phyloP scores from a whole-genome alignment of 192 early-diverging fungal species.

The Backusella sp. region DNA sequence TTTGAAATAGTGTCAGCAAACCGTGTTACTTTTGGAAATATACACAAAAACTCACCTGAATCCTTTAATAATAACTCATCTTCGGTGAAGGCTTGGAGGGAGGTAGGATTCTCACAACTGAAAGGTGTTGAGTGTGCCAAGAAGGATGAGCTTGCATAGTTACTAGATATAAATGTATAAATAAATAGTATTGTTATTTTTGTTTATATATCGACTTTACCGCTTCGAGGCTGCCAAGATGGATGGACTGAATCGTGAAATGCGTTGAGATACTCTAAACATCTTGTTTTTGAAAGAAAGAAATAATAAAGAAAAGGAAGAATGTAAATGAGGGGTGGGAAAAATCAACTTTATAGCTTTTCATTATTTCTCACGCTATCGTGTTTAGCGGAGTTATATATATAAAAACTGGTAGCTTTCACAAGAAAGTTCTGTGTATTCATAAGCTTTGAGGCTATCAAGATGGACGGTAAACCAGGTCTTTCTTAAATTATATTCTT shows the following conservation, averaged over 20 bases:
- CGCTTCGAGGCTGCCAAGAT: background rate
- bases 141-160: background rate
- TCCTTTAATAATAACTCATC: slow-evolving; percentile 86
- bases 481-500: too few relatives aligned
- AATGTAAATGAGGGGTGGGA: background rate
- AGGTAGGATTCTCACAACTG: slow-evolving; percentile 39
- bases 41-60: slow-evolving; percentile 47
- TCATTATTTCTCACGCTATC: background rate
- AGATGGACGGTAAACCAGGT: too few relatives aligned
- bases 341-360: background rate
- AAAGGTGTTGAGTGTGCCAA: slow-evolving; percentile 11
- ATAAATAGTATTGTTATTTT: too few relatives aligned
- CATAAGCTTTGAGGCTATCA: too few relatives aligned
- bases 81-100: slow-evolving; percentile 81
- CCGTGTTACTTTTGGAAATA: too few relatives aligned
- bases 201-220: background rate
- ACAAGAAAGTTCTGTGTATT: too few relatives aligned
- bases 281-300: background rate
- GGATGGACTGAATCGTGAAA: background rate
- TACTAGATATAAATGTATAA: background rate
- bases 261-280: background rate
- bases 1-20: slow-evolving; percentile 22
- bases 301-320: background rate
- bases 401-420: background rate
- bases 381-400: background rate